These are phyloP conservation scores for Pyricularia pennisetigena DNA, from an alignment of 2,329 filamentous ascomycete genomes.

Conservation along the genomic window DNA sequence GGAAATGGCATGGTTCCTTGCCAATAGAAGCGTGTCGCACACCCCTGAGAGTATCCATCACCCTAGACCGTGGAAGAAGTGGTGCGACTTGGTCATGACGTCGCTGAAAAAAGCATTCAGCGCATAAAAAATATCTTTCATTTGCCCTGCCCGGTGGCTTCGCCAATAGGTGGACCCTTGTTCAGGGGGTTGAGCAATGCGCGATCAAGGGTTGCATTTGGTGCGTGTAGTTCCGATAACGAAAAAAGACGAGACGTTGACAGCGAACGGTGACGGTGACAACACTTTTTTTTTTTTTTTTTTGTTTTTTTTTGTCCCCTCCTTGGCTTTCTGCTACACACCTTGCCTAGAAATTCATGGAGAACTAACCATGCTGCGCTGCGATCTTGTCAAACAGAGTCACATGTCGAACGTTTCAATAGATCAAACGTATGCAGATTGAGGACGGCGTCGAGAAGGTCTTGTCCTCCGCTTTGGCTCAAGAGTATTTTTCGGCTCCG, in stretches of 20 bases:
- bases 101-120: background rate
- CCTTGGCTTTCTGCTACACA: background rate
- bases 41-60: background rate
- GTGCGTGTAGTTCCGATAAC: background rate
- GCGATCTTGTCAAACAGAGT: background rate
- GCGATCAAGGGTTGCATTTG: background rate
- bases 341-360: background rate
- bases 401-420: background rate
- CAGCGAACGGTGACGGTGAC: background rate
- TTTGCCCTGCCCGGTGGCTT: background rate
- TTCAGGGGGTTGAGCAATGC: background rate
- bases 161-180: background rate
- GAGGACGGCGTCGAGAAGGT: background rate
- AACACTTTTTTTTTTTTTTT: background rate
- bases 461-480: background rate
- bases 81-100: background rate
- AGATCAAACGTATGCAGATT: background rate
- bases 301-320: background rate
- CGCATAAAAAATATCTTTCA: background rate
- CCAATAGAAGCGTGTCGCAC: background rate
- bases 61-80: background rate
- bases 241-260: background rate
- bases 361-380: background rate
- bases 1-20: background rate
- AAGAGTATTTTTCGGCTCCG: background rate